These are phyloP conservation scores for Arachis monticola DNA, from an alignment of 331 rosid species.

Conservation along the genomic window DNA sequence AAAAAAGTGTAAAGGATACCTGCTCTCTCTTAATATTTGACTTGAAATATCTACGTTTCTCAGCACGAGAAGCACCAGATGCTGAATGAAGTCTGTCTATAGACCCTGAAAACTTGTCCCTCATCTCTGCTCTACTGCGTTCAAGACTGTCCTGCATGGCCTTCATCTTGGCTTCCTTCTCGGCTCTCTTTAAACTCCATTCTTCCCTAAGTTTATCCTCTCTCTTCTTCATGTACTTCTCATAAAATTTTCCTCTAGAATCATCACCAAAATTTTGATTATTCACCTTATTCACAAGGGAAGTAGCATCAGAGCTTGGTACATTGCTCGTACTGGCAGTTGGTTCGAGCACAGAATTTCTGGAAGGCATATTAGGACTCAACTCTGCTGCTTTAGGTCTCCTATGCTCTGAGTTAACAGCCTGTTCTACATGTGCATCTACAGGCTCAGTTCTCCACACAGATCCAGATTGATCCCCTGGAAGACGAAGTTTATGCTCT, in stretches of 20 bases:
- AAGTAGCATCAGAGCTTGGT: constrained; percentile 46
- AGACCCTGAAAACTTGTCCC: constrained; percentile 76
- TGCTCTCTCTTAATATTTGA: constrained; percentile 71
- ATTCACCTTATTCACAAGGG: constrained; percentile 44
- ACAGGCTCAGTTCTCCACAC: constrained; percentile 64
- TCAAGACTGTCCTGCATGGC: constrained; percentile 96
- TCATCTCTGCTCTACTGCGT: constrained; percentile 81
- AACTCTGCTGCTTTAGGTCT: constrained; percentile 57
- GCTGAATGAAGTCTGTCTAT: constrained; percentile 58
- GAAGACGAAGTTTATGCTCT: constrained; percentile 94
- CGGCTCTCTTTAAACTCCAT: constrained; percentile 82
- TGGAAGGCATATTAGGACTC: constrained; percentile 54
- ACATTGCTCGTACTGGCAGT: constrained; percentile 49
- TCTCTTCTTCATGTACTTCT: constrained; percentile 89
- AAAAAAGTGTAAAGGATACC: constrained; percentile 48
- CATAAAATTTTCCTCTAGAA: constrained; percentile 89
- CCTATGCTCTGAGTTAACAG: constrained; percentile 53
- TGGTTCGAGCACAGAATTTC: constrained; percentile 47
- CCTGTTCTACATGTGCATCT: constrained; percentile 59
- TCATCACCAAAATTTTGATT: constrained; percentile 62
- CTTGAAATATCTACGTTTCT: constrained; percentile 75
- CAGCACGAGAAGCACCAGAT: constrained; percentile 63
- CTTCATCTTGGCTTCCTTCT: constrained; percentile 95
- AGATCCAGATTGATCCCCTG: constrained; percentile 79
- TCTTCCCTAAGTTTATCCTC: constrained; percentile 90